These are phyloP conservation scores for Mycena kentingensis DNA, from an alignment of 768 basidiomycete species.

Conservation along the genomic window DNA sequence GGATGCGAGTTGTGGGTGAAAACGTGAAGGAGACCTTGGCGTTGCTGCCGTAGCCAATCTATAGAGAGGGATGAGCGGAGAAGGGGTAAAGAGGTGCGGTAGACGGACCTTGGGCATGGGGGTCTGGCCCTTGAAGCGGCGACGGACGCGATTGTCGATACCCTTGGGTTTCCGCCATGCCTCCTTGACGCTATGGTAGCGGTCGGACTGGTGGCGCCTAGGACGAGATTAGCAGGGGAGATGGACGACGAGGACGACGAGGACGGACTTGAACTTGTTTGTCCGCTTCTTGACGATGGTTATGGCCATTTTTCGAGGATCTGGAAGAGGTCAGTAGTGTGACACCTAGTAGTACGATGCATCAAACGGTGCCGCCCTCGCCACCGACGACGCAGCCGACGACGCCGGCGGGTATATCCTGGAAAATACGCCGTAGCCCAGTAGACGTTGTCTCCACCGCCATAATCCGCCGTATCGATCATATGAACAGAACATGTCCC, in stretches of 20 bases:
- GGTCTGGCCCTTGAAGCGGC: constrained; percentile 92
- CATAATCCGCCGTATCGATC: too few relatives aligned
- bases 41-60: constrained; percentile 79
- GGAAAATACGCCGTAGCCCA: too few relatives aligned
- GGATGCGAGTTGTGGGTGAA: constrained; percentile 2
- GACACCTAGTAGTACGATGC: neutral
- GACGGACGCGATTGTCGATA: constrained; percentile 98
- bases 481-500: too few relatives aligned
- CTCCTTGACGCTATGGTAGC: constrained; percentile 96
- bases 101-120: constrained; percentile 90
- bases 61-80: neutral
- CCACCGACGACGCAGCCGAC: neutral
- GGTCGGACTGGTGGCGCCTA: constrained; percentile 98
- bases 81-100: neutral
- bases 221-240: constrained; percentile 9
- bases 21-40: constrained; percentile 16
- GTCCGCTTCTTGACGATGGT: constrained; percentile 94
- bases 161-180: constrained; percentile 99
- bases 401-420: too few relatives aligned
- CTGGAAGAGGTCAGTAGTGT: constrained; percentile 4
- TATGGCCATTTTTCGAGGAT: constrained; percentile 61
- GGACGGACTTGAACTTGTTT: constrained; percentile 88
- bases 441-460: too few relatives aligned
- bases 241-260: constrained; percentile 6
- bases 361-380: neutral